Base-by-base conservation (phyloP, 208 protist genomes). In the Leishmania arabica region DNA sequence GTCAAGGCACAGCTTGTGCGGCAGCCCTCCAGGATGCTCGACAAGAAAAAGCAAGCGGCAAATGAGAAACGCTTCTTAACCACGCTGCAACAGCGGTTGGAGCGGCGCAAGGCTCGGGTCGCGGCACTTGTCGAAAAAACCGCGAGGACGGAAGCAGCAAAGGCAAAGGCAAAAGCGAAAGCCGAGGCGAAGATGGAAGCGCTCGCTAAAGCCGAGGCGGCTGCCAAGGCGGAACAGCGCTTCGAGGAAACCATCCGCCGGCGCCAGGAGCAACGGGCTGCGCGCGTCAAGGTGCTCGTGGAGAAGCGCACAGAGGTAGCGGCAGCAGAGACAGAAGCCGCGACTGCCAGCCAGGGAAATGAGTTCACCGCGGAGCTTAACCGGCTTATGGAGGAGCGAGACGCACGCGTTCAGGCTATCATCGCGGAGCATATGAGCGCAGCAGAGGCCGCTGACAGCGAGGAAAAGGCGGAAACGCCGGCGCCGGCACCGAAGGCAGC, bases 71-170 rank as follows among this genome's bases (percentile, higher is more conserved):
- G 74, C 34, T 82, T 83, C 49, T 64, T 80, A 0, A 49, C 68
- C 21, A 45, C 77, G 15, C 69, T 83, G 68, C 73, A 80, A 21
- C 51, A 64, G 34, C 75, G 69, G 31, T 31, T 51, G 24, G 71
- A 71, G 72, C 80, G 78, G 47, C 82, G 74, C 4, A 34, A 80
- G 27, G 75, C 75, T 45, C 80, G 71, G 8, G 19, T 82, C 40
- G 21, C 37, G 5, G 77, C 62, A 15, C 37, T 81, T 13, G 37
- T 78, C 40, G 78, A 40, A 49, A 80, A 84, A 45, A 34, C 6
- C 3, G 47, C 31, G 54, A 75, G 81, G 47, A 62, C 47, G 6
- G 51, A 68, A 37, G 58, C 65, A 34, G 62, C 53, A n/a, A 76
- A 72, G 70, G 68, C 11, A 19, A 74, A n/a, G 21, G 58, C 49